Base-by-base conservation (phyloP, 345 rosid species). In the Hibiscus tridactylites region DNA sequence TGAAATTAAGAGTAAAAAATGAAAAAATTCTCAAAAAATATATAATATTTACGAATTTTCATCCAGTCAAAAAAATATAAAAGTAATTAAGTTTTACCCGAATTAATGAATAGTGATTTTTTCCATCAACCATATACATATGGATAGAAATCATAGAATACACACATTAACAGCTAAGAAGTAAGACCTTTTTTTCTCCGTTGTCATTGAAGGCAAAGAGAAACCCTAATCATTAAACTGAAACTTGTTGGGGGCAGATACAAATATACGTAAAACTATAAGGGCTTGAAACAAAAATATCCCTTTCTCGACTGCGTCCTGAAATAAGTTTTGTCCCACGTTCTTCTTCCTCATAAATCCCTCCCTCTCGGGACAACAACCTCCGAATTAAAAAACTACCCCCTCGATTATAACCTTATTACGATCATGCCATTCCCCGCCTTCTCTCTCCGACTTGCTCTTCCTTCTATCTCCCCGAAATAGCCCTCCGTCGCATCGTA, bases 341-440 rank as follows among this genome's bases (percentile, higher is more conserved):
- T 42, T 62, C 5, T 54, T 54, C 28, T 19, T 54, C 59, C 56
- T 49, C 49, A 12, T n/a, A 42, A 31, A 56, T 49, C 42, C 21
- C 17, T 49, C 42, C 10, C 24, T 19, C 13, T 46, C 9, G 35
- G 19, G 15, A 24, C 24, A 8, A 26, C 24, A 8, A 16, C 66
- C 67, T 71, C 16, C 44, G 24, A 52, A 5, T 29, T 24, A 16
- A 70, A 31, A 46, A 60, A 26, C 42, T 35, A 50, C 35, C 67
- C 78, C 68, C 16, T 62, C 70, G 83, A 50, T 77, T 77, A 8
- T 58, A 64, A 3, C 73, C 44, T 52, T 68, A 56, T 80, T 74
- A 74, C 81, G 85, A 85, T 77, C 84, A 75, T 71, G 70, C 76
- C 77, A 79, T 63, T 29, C 76, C 46, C 42, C 31, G 57, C 78